A percentile compares a stretch with the other conserved stretches of the same genome.
Conservation (phyloP, 805 yeast species). For the Priceomyces medius region DNA sequence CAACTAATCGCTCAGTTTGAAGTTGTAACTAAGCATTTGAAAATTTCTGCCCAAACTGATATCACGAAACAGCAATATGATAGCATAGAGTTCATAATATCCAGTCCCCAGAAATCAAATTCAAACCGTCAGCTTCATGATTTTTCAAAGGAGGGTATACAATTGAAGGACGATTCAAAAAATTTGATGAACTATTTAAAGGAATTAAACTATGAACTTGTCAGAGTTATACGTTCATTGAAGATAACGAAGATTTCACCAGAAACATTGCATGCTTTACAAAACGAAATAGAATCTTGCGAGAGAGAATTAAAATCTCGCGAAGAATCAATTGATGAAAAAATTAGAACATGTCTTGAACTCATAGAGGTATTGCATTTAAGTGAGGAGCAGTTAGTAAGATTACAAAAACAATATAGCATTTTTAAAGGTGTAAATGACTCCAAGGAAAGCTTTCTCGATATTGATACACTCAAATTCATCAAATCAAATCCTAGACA, state of each 20-base stretch:
- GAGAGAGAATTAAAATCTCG: slow-evolving; percentile 26
- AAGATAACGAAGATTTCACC: slow-evolving; percentile 37
- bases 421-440: slow-evolving; percentile 12
- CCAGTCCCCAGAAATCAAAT: slow-evolving; percentile 27
- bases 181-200: slow-evolving; percentile 26
- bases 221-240: slow-evolving; percentile 33
- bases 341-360: slow-evolving; percentile 25
- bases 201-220: slow-evolving; percentile 38
- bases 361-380: slow-evolving; percentile 28
- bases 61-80: slow-evolving; percentile 7
- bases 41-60: slow-evolving; percentile 9
- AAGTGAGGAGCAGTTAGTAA: slow-evolving; percentile 30
- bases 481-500: slow-evolving; percentile 36
- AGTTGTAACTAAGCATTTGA: slow-evolving; percentile 19
- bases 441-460: slow-evolving; percentile 32
- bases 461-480: slow-evolving; percentile 35
- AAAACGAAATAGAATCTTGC: slow-evolving; percentile 24
- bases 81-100: slow-evolving; percentile 22
- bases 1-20: slow-evolving; percentile 34
- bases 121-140: neutral
- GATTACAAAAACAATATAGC: slow-evolving; percentile 30
- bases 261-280: slow-evolving; percentile 23
- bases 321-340: slow-evolving; percentile 19
- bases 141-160: neutral
- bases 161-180: slow-evolving; percentile 7